Evolutionary conservation across 202 grass and related monocot species (phyloP).

Genomic region (Setaria italica): DNA sequence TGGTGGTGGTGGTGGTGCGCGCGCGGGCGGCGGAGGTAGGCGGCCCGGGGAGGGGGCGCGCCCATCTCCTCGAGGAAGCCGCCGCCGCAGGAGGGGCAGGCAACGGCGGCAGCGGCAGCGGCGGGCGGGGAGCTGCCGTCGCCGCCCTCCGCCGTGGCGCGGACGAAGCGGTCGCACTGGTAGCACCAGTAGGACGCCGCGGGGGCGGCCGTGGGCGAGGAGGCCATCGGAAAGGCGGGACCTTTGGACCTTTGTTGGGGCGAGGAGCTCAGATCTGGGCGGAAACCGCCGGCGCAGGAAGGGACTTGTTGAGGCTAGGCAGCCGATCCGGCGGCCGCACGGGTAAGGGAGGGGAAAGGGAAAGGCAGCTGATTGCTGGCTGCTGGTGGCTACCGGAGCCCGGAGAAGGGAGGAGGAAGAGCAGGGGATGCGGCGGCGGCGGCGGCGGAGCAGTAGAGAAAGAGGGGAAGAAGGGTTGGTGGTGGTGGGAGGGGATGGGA

Average conservation of each 20-base stretch:
- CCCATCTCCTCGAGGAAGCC: slow-evolving; percentile 94
- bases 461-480: not conserved
- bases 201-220: slow-evolving; percentile 27
- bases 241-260: not conserved
- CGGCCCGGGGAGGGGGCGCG: slow-evolving; percentile 27
- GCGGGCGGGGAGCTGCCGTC: slow-evolving; percentile 23
- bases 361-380: not conserved
- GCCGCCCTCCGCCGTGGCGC: slow-evolving; percentile 18
- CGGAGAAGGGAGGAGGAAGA: no score
- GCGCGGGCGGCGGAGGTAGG: slow-evolving; percentile 54
- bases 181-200: slow-evolving; percentile 89
- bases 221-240: not conserved
- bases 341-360: not conserved
- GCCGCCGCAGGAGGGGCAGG: slow-evolving; percentile 75
- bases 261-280: slow-evolving; percentile 48
- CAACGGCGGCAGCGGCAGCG: slow-evolving; percentile 19
- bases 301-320: not conserved
- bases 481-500: not conserved
- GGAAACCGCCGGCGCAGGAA: not conserved
- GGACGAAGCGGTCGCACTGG: slow-evolving; percentile 84
- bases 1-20: slow-evolving; percentile 40
- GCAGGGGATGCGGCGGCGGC: not conserved
- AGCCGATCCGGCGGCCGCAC: not conserved
- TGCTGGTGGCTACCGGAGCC: not conserved
- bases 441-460: no score